These are phyloP conservation scores for Paramecium bursaria DNA, from an alignment of 73 alveolate genomes.

Conservation along the genomic window DNA sequence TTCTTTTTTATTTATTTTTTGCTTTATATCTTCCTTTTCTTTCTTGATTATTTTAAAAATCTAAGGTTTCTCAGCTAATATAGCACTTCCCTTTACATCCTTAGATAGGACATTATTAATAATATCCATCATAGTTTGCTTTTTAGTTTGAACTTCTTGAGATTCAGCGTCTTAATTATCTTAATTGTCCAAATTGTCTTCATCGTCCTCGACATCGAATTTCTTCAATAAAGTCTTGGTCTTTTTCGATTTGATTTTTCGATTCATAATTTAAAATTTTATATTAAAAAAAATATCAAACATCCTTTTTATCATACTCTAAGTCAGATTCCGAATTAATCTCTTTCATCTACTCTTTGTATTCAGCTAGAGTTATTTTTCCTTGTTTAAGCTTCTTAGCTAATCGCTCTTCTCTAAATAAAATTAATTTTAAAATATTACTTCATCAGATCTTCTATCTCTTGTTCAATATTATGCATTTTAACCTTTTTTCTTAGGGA, in stretches of 20 bases:
- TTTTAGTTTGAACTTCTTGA: constrained; percentile 8
- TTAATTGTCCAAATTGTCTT: background rate
- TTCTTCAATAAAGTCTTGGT: constrained; percentile 13
- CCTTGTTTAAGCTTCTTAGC: constrained; percentile 91
- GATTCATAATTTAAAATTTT: constrained; percentile 11
- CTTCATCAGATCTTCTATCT: constrained; percentile 76
- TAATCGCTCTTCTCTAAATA: constrained; percentile 85
- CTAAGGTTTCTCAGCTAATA: constrained; percentile 25
- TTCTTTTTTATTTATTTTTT: constrained; percentile 4
- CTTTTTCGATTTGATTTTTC: constrained; percentile 35
- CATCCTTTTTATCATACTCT: constrained; percentile 41
- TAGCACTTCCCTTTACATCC: constrained; percentile 19
- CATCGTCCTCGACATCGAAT: constrained; percentile 47
- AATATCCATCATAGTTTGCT: constrained; percentile 1
- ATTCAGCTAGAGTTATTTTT: constrained; percentile 83
- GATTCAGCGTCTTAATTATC: constrained; percentile 11
- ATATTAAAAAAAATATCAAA: constrained; percentile 22
- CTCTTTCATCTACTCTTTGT: constrained; percentile 70
- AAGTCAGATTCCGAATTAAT: constrained; percentile 53
- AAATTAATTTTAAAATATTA: constrained; percentile 90
- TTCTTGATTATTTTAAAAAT: background rate
- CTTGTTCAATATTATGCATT: constrained; percentile 82
- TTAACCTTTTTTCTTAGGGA: constrained; percentile 79
- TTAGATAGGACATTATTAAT: background rate
- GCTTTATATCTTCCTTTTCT: constrained; percentile 28